Conservation (phyloP, 2,329 filamentous ascomycete genomes). For the Eutypa lata region DNA sequence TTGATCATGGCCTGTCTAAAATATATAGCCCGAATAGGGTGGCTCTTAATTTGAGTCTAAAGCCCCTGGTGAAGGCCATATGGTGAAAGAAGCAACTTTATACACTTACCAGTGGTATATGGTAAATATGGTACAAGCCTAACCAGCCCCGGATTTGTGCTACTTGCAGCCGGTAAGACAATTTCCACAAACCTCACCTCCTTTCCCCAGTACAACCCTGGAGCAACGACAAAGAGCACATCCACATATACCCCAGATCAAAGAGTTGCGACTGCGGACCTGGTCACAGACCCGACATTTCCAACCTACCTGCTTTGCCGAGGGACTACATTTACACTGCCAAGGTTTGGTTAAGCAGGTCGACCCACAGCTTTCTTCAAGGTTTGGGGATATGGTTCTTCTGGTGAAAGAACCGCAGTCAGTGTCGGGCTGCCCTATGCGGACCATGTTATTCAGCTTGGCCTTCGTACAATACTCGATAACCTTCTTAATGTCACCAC, state of each 20-base stretch:
- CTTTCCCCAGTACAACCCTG: no score
- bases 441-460: neutral
- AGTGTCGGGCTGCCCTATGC: neutral
- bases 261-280: neutral
- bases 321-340: neutral
- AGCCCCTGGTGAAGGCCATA: no score
- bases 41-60: no score
- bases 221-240: no score
- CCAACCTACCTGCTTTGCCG: neutral
- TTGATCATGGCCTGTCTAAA: no score
- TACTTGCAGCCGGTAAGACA: no score
- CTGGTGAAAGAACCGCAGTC: neutral
- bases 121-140: no score
- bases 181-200: no score
- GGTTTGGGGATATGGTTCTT: neutral
- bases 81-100: no score
- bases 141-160: no score
- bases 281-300: neutral
- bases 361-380: neutral
- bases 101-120: no score
- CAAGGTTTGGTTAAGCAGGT: neutral
- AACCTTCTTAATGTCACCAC: neutral
- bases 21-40: no score
- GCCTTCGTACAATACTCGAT: neutral
- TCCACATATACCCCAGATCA: neutral